Percentiles rank a stretch among this genome's conserved stretches.
Evolutionary conservation across 176 grass and related monocot species (phyloP).

Genomic region (Bonia amplexicaulis): DNA sequence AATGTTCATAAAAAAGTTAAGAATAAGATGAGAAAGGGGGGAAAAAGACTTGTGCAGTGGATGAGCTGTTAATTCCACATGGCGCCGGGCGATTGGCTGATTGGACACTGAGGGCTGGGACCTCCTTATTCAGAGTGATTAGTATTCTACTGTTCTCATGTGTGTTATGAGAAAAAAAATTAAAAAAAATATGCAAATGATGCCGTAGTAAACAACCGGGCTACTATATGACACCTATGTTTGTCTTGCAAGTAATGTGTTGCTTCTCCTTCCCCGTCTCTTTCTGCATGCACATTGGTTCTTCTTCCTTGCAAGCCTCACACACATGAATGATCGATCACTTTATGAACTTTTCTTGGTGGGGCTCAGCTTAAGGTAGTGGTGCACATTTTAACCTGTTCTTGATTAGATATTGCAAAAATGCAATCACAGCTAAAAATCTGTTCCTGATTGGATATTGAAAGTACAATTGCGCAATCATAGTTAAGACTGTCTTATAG

Average conservation of each 20-base stretch:
- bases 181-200: neutral
- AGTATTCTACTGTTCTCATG: neutral
- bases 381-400: neutral
- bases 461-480: neutral
- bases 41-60: constrained; percentile 25
- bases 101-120: neutral
- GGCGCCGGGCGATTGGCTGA: neutral
- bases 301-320: constrained; percentile 33
- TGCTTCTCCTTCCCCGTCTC: constrained; percentile 11
- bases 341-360: constrained; percentile 8
- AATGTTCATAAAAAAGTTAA: constrained; percentile 34
- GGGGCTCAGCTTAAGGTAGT: neutral
- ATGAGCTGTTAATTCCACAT: constrained; percentile 27
- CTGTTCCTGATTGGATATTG: neutral
- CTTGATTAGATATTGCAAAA: neutral
- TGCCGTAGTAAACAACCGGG: neutral
- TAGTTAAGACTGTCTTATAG: neutral
- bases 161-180: neutral
- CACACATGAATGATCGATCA: neutral
- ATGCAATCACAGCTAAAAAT: neutral
- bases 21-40: constrained; percentile 13
- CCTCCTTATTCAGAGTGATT: neutral
- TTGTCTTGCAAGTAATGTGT: neutral
- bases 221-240: neutral
- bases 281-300: neutral